A percentile compares a stretch with the other conserved stretches of the same genome.
These are phyloP conservation scores for Endoconidiophora laricicola DNA, from an alignment of 2,329 filamentous ascomycete genomes.

Conservation along the genomic window DNA sequence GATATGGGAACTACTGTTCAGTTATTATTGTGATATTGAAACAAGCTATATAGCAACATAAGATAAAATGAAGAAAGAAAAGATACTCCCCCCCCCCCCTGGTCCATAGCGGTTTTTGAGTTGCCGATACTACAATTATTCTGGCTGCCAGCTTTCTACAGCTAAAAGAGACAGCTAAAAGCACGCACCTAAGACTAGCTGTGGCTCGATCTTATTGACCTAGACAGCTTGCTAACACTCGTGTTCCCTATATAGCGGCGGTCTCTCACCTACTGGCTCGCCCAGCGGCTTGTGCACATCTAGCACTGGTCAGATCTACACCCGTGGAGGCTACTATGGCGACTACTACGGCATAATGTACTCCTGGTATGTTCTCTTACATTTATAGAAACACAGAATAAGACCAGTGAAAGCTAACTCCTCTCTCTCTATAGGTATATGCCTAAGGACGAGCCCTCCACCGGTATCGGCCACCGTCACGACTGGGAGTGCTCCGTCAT, in stretches of 20 bases:
- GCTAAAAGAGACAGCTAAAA: background rate
- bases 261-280: constrained; percentile 20
- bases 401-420: background rate
- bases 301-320: constrained; percentile 24
- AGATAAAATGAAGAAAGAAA: background rate
- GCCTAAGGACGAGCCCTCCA: constrained; percentile 26
- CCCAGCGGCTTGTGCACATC: constrained; percentile 20
- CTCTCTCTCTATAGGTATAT: constrained; percentile 18
- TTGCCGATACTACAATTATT: background rate
- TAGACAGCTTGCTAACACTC: background rate
- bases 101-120: too few species aligned
- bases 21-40: too few species aligned
- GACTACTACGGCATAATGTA: constrained; percentile 25
- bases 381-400: background rate
- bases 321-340: constrained; percentile 19
- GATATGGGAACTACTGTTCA: background rate
- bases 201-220: too few species aligned
- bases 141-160: background rate
- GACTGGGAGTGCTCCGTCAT: constrained; percentile 25
- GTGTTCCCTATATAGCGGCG: constrained; percentile 18
- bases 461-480: constrained; percentile 22
- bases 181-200: too few species aligned
- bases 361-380: constrained; percentile 19
- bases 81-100: background rate
- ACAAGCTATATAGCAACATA: background rate